Evolutionary conservation across 495 filamentous ascomycete genomes (phyloP), one percentile per base, ranked within the genome.

Genomic region (Cryomyces antarcticus): DNA sequence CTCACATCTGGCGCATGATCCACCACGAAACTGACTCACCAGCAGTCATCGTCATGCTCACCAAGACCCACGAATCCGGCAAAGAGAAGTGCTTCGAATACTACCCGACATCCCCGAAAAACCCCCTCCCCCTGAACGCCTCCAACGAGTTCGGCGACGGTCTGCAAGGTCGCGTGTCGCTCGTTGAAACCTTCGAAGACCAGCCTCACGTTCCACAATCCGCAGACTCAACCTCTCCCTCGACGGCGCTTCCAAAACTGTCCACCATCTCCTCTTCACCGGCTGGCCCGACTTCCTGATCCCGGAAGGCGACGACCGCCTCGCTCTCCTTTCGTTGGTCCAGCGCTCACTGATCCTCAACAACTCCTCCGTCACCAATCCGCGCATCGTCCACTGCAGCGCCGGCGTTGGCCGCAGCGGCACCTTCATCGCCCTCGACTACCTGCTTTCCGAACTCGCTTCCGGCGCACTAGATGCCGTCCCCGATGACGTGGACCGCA

Each of bases 1-100:
- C 76, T 48, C 82, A 93, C 53, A 80, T 92, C 37, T 99, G 88
- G 85, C 82, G 89, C 49, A 99, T 99, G 89, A 65, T 94, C 28
- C 83, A 83, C 60, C 77, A 93, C 44, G 84, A 95, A 61, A 77
- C 76, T 27, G 59, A 68, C 24, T 75, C 76, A 31, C 77, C 82
- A 0, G 82, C 74, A 2, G 84, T 99, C 24, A 79, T 99, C 41
- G 78, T 96, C 29, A 96, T 96, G 92, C 72, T 96, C 48, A 96
- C 88, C 17, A 81, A 87, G 54, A 93, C 82, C 0, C 75, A 82
- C 47, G 88, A 93, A 57, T 62, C 68, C 3, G 75, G 71, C n/a
- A 67, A 69, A 48, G 82, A 94, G 51, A 96, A 99, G 58, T 96
- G 92, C 56, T 82, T 66, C 37, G 86, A 78, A 37, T 99, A 99